Base-by-base conservation (phyloP, 2,329 filamentous ascomycete species). In the Hawksworthiomyces lignivorus region DNA sequence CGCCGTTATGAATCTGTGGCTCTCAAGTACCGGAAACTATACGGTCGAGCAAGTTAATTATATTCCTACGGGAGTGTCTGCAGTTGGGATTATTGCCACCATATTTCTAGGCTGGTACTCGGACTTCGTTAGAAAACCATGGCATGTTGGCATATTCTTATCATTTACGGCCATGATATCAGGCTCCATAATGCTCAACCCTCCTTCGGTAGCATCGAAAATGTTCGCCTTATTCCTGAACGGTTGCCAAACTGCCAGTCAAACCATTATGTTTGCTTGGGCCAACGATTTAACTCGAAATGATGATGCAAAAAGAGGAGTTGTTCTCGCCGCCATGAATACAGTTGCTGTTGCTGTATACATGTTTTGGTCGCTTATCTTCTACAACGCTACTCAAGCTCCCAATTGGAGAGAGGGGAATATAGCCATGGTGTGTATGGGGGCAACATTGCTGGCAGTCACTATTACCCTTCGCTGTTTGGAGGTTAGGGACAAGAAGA, bases 81-180 rank as follows among this genome's bases (percentile, higher is more conserved):
- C 22, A 9, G 14, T 48, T 18, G 38, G 31, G 5, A 33, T 73
- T 0, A 56, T 72, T 12, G 62, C 63, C 2, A 73, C 70, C 0
- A 56, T 76, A 2, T 50, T 62, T 7, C 72, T 70, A 46, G 71
- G 70, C 5, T 75, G 70, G 70, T 63, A 62, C 10, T 72, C 69
- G 4, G 72, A 75, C 52, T 59, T 62, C 1, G 48, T 71, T 10
- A 56, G 70, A 4, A 61, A 56, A 3, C 60, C 70, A 10, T 74
- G 69, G 69, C 70, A 69, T 4, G 62, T 65, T 0, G 45, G 40
- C 33, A 11, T 38, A 11, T 32, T 39, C 15, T 21, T 48, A 3
- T 32, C 41, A 15, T 6, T 33, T 14, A 42, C 43, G 2, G 45
- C 37, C n/a, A 24, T 48, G 18, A 37, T 48, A n/a, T 42, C 43